phyloP scores from a whole-genome alignment of 2,329 filamentous ascomycete species.

The Aotearoamyces nothofagi region DNA sequence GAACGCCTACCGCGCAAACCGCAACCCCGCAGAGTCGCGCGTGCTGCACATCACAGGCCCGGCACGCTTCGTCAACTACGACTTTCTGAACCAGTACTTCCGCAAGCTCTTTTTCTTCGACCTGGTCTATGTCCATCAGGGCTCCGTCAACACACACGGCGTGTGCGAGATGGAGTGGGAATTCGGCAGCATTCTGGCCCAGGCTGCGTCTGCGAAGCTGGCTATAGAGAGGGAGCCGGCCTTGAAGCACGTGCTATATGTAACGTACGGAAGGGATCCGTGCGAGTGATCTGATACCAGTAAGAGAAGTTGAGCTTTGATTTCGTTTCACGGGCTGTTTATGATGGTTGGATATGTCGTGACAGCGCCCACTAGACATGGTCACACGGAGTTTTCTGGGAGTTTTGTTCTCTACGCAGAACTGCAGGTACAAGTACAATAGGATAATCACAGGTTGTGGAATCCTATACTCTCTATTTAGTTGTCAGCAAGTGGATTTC shows the following conservation, averaged over 20 bases:
- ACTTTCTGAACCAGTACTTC: slow-evolving; percentile 3
- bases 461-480: too few relatives aligned
- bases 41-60: slow-evolving; percentile 6
- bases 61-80: not conserved
- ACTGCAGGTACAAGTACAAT: too few relatives aligned
- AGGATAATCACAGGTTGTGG: too few relatives aligned
- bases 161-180: not conserved
- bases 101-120: slow-evolving; percentile 5
- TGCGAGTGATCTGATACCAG: not conserved
- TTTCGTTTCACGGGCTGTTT: not conserved
- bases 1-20: slow-evolving; percentile 3
- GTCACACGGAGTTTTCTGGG: not conserved
- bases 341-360: not conserved
- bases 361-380: not conserved
- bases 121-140: slow-evolving; percentile 1
- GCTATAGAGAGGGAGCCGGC: slow-evolving; percentile 1
- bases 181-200: slow-evolving; percentile 3
- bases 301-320: not conserved
- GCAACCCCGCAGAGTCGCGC: slow-evolving; percentile 4
- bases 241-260: not conserved
- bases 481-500: too few relatives aligned
- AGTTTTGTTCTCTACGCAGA: not conserved
- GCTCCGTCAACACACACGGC: slow-evolving; percentile 1
- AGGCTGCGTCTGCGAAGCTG: slow-evolving; percentile 3
- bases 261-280: not conserved